Base-by-base conservation (phyloP, 2,329 filamentous ascomycete genomes). In the Aotearoamyces nothofagi region DNA sequence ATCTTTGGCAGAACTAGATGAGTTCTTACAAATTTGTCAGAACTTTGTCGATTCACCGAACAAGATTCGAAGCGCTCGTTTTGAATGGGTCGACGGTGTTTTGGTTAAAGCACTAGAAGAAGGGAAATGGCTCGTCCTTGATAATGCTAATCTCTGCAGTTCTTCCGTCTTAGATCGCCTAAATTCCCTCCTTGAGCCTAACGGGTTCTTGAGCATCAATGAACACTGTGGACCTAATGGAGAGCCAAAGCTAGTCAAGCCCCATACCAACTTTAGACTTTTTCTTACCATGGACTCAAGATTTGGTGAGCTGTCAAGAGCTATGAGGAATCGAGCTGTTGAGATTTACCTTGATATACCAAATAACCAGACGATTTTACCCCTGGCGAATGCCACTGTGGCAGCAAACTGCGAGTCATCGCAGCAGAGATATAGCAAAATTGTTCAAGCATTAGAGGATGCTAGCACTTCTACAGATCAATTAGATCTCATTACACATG, bases 61-160 rank as follows among this genome's bases (percentile, higher is more conserved):
- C 17, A 55, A 60, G 3, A 64, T 82, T 14, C 69, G 76, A 13
- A 76, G 77, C 37, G 82, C 84, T 13, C 76, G 78, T 2, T 98
- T 98, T 47, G 83, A 93, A 51, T 98, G 90, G 90, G 72, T 92
- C 2, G 87, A 98, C 49, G 90, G 92, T 33, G 70, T 92, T 26
- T 74, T 98, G 24, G 78, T 96, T 26, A 78, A 84, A 42, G 87
- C 90, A 23, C 61, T 96, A 8, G 68, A 92, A 45, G 63, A 77
- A 41, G 90, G 90, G 9, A 69, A 84, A 35, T 98, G 90, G 90
- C 63, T 98, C 11, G 76, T 98, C 8, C 70, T 98, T 13, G 90
- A 98, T 53, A 94, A 98, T 52, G 90, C 92, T 35, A 98, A 98
- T 46, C 66, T 98, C 33, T 98, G 92, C 57, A 94, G 79, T 45